Percentiles rank a stretch among this genome's conserved stretches.
These are phyloP conservation scores for Fusarium sulawesiense DNA, from an alignment of 2,329 filamentous ascomycete genomes.

Conservation along the genomic window DNA sequence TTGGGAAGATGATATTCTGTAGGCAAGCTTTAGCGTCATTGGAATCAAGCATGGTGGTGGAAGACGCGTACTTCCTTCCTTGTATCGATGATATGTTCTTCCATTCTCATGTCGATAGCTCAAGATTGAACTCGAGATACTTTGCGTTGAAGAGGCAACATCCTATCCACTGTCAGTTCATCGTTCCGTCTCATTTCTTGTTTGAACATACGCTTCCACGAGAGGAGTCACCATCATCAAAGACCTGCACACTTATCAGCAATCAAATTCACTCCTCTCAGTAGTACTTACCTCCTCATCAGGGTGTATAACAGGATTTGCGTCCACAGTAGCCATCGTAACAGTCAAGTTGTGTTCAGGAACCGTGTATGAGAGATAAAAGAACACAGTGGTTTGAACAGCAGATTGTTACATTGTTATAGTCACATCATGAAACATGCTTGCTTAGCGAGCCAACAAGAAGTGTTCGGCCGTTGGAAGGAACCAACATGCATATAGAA, in stretches of 20 bases:
- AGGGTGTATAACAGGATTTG: background rate
- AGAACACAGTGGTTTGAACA: background rate
- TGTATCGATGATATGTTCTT: slow-evolving; percentile 20
- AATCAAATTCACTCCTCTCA: accelerated
- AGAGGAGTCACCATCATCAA: background rate
- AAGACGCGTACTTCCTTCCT: slow-evolving; percentile 15
- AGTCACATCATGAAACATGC: background rate
- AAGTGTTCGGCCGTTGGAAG: background rate
- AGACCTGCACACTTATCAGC: background rate
- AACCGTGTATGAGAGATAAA: background rate
- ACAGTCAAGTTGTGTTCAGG: accelerated
- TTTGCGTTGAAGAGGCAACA: slow-evolving; percentile 11
- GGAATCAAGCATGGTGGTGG: accelerated
- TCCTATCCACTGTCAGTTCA: background rate
- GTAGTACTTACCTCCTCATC: background rate
- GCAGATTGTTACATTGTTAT: background rate
- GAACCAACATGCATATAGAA: slow-evolving; percentile 3
- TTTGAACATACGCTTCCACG: background rate
- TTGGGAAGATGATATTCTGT: slow-evolving; percentile 27
- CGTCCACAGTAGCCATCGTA: background rate
- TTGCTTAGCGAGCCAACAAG: background rate
- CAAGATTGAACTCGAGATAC: slow-evolving; percentile 12
- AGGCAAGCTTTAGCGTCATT: accelerated
- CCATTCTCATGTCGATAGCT: slow-evolving; percentile 21
- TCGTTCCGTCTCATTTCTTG: accelerated